Percentiles rank a stretch among this genome's conserved stretches.
phyloP scores from a whole-genome alignment of 441 rosid genomes.

The Sinapis alba region DNA sequence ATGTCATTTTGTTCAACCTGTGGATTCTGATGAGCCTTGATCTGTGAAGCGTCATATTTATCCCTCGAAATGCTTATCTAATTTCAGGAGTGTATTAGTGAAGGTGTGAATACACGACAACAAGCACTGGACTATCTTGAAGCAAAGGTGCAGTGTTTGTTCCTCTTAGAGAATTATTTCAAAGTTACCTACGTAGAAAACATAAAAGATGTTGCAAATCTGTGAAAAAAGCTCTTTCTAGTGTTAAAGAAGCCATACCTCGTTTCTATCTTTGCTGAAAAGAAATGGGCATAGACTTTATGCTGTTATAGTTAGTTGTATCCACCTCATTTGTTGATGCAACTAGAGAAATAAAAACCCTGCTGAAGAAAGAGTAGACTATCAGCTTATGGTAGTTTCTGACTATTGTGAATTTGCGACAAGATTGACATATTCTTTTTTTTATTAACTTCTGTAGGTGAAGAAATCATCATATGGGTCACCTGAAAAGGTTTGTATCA shows the following conservation, averaged over 20 bases:
- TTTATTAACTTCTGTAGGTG: slow-evolving; percentile 50
- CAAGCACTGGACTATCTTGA: slow-evolving; percentile 86
- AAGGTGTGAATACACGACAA: slow-evolving; percentile 56
- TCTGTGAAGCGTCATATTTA: slow-evolving; percentile 15
- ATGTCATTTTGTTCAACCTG: slow-evolving; percentile 1
- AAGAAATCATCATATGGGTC: slow-evolving; percentile 51
- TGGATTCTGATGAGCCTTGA: slow-evolving; percentile 16
- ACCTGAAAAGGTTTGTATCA: slow-evolving; percentile 52
- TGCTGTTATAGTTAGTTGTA: slow-evolving; percentile 9
- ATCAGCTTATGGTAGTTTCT: slow-evolving; percentile 14
- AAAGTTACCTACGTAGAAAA: background rate
- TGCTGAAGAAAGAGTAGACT: slow-evolving; percentile 8
- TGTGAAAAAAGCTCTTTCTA: background rate
- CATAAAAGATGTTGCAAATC: background rate
- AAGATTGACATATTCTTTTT: slow-evolving; percentile 22
- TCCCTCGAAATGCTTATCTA: slow-evolving; percentile 8
- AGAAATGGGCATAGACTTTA: slow-evolving; percentile 8
- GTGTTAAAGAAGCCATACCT: slow-evolving; percentile 3
- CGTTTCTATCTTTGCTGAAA: slow-evolving; percentile 3
- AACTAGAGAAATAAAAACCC: background rate
- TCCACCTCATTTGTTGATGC: slow-evolving; percentile 8
- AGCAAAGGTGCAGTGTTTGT: slow-evolving; percentile 55
- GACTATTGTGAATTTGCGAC: slow-evolving; percentile 16
- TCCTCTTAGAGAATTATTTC: background rate
- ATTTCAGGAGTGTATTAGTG: slow-evolving; percentile 80